Conservation (phyloP, 495 filamentous ascomycete species). For the Neurospora sp. region DNA sequence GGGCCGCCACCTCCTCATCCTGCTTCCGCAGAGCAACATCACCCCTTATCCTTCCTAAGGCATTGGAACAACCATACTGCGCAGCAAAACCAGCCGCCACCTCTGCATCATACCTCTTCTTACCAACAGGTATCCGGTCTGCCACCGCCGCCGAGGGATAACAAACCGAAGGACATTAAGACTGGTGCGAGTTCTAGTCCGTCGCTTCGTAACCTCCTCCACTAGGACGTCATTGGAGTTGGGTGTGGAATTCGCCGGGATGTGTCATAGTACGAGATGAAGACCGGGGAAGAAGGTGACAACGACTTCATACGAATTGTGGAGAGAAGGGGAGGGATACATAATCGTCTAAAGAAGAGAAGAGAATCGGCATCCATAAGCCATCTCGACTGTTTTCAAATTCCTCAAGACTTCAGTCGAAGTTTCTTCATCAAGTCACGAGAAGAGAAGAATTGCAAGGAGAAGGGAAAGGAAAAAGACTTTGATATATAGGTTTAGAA, state of each 20-base stretch:
- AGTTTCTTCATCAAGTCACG: neutral
- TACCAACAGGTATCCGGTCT: slow-evolving; percentile 5
- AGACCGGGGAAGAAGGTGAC: slow-evolving; percentile 1
- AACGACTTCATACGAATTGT: neutral
- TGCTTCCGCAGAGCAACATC: slow-evolving; percentile 18
- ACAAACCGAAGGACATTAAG: slow-evolving; percentile 28
- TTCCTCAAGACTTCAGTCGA: neutral
- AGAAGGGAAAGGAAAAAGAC: neutral
- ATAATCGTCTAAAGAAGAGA: neutral
- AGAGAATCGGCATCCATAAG: neutral
- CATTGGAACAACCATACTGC: slow-evolving; percentile 12
- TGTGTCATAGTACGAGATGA: neutral
- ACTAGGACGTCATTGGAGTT: slow-evolving; percentile 22
- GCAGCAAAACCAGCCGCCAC: slow-evolving; percentile 1
- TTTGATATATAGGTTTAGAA: neutral
- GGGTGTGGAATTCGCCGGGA: neutral
- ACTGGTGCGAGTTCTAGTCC: slow-evolving; percentile 64
- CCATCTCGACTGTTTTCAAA: neutral
- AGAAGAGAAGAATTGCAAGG: neutral
- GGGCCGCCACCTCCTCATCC: slow-evolving; percentile 24
- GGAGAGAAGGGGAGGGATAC: neutral
- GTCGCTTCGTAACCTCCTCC: slow-evolving; percentile 65
- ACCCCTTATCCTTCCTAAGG: slow-evolving; percentile 24
- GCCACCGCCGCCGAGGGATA: neutral
- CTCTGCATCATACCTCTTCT: slow-evolving; percentile 27